A percentile compares a stretch with the other conserved stretches of the same genome.
These are phyloP conservation scores for Turritis glabra DNA, from an alignment of 345 rosid genomes.

Conservation along the genomic window DNA sequence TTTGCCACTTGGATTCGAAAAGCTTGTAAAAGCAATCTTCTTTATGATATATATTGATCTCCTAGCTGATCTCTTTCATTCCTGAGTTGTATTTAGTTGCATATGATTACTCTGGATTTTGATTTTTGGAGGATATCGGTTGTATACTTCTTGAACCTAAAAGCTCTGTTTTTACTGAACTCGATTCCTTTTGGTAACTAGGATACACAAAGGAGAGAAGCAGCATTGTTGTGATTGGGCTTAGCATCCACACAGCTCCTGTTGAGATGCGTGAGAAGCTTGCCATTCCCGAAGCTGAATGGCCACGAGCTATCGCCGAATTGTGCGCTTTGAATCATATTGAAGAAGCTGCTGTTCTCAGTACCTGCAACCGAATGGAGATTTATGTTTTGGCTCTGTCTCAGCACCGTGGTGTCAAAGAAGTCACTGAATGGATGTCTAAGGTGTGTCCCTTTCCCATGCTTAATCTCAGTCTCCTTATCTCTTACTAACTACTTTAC, in stretches of 20 bases:
- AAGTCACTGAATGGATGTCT: conserved; percentile 87
- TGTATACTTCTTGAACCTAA: background rate
- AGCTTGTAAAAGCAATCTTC: conserved; percentile 17
- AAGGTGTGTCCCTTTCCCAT: conserved; percentile 51
- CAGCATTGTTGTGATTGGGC: conserved; percentile 72
- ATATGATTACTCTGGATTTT: background rate
- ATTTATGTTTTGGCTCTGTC: conserved; percentile 70
- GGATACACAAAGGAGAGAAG: conserved; percentile 76
- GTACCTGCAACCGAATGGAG: conserved; percentile 83
- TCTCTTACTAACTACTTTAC: too few species aligned
- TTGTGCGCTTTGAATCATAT: conserved; percentile 85
- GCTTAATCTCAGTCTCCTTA: background rate
- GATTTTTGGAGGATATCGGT: background rate
- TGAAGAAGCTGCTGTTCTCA: conserved; percentile 79
- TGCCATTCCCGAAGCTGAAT: conserved; percentile 80
- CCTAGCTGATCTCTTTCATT: background rate
- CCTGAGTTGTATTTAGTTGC: background rate
- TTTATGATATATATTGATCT: background rate
- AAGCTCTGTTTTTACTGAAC: conserved; percentile 17
- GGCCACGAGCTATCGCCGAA: conserved; percentile 76
- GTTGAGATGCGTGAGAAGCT: conserved; percentile 80
- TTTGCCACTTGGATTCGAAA: background rate
- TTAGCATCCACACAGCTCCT: conserved; percentile 65
- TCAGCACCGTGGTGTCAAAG: conserved; percentile 79
- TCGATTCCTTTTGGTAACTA: conserved; percentile 3